Conservation (phyloP, 441 rosid species). For the Gossypium schwendimanii region DNA sequence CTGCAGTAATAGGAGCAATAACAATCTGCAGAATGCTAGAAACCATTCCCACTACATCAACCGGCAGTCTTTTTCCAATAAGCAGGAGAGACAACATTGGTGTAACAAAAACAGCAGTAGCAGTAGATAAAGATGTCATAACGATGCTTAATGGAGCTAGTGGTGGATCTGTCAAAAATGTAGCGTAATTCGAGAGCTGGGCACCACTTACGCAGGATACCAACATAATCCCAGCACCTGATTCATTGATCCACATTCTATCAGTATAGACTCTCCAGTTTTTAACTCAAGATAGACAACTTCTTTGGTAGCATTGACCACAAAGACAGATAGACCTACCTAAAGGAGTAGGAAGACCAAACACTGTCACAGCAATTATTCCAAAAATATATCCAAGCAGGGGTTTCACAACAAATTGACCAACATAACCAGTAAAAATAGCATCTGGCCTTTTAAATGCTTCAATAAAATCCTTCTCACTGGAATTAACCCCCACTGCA, state of each 20-base stretch:
- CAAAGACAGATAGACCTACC: constrained; percentile 30
- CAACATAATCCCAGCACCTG: constrained; percentile 92
- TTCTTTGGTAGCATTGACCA: not conserved
- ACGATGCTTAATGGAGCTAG: constrained; percentile 83
- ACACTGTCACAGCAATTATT: constrained; percentile 41
- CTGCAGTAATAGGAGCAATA: constrained; percentile 67
- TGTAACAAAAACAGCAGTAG: constrained; percentile 69
- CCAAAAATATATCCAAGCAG: constrained; percentile 78
- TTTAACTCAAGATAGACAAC: constrained; percentile 1
- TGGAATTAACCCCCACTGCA: constrained; percentile 86
- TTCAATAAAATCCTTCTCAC: constrained; percentile 69
- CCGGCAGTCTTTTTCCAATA: constrained; percentile 77
- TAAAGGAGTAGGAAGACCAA: constrained; percentile 64
- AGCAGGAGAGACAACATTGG: constrained; percentile 76
- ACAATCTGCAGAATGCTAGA: constrained; percentile 85
- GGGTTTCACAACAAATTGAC: constrained; percentile 78
- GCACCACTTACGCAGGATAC: constrained; percentile 94
- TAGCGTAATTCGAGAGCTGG: constrained; percentile 85
- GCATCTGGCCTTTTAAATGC: constrained; percentile 69
- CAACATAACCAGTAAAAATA: constrained; percentile 66
- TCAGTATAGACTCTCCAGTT: constrained; percentile 7
- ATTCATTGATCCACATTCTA: constrained; percentile 11
- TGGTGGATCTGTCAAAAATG: constrained; percentile 75
- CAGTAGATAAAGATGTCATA: constrained; percentile 91
- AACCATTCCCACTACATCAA: constrained; percentile 85